A percentile compares a stretch with the other conserved stretches of the same genome.
phyloP scores from a whole-genome alignment of 108 stramenopile genomes.

The Nitzschia sp. region DNA sequence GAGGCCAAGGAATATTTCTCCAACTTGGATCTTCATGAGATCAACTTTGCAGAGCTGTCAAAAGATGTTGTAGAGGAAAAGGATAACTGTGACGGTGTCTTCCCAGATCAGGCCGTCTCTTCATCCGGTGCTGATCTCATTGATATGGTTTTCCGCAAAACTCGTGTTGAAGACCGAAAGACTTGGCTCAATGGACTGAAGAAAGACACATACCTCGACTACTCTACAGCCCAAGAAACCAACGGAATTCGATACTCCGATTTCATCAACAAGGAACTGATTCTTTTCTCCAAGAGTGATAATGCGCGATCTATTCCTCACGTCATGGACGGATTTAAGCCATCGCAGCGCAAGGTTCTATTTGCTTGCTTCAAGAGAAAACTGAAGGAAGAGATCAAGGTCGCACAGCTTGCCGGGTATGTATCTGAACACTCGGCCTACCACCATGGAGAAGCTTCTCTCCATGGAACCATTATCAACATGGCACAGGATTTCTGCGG shows the following conservation, averaged over 20 bases:
- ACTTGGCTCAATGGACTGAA: constrained; percentile 81
- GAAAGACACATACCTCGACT: constrained; percentile 90
- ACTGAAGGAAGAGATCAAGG: constrained; percentile 97
- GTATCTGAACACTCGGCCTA: constrained; percentile 97
- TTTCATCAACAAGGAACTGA: constrained; percentile 97
- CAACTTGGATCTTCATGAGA: constrained; percentile 72
- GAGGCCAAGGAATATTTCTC: constrained; percentile 93
- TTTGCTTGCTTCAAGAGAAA: constrained; percentile 99
- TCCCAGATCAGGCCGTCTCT: constrained; percentile 14
- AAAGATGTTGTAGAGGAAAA: constrained; percentile 49
- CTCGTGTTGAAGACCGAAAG: constrained; percentile 92
- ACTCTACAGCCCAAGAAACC: constrained; percentile 51
- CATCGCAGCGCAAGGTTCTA: constrained; percentile 97
- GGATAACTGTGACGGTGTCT: constrained; percentile 24
- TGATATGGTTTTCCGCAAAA: constrained; percentile 98
- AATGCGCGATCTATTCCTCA: constrained; percentile 92
- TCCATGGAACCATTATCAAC: constrained; percentile 91
- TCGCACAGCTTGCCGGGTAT: constrained; percentile 88
- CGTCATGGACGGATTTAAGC: constrained; percentile 98
- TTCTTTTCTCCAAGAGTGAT: constrained; percentile 94
- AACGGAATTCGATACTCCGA: constrained; percentile 82
- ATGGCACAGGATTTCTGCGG: constrained; percentile 98
- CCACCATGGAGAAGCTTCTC: constrained; percentile 97
- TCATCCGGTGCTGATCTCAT: constrained; percentile 81
- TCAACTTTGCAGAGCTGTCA: constrained; percentile 60